phyloP scores from a whole-genome alignment of 202 grass and related monocot genomes.

The Zizania palustris region DNA sequence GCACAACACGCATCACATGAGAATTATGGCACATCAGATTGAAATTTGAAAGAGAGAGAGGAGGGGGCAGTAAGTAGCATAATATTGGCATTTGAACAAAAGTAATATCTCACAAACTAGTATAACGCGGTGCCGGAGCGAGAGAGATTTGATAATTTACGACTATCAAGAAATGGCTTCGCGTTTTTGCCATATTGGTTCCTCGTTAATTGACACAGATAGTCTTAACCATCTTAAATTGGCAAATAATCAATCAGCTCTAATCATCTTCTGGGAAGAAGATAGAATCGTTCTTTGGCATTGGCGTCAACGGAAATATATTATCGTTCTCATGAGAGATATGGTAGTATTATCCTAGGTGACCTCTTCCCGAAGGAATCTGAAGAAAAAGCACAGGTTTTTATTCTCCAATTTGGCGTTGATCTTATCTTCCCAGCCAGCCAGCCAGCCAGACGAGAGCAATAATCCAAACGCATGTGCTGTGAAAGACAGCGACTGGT shows the following conservation, averaged over 20 bases:
- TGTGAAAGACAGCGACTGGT: background rate
- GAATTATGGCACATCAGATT: background rate
- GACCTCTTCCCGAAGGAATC: conserved; percentile 26
- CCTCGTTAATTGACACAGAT: no score
- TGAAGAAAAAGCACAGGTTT: background rate
- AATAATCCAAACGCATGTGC: background rate
- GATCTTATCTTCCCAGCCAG: conserved; percentile 1
- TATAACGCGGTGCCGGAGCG: background rate
- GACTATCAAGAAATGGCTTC: no score
- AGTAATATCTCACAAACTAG: no score
- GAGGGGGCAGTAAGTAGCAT: background rate
- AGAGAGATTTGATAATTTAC: no score
- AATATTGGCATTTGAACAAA: background rate
- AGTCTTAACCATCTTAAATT: no score
- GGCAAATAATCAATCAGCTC: background rate
- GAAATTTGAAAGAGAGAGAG: background rate
- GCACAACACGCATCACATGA: background rate
- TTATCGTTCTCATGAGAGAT: background rate
- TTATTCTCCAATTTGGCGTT: background rate
- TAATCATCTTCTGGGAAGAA: background rate
- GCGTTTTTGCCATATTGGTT: no score
- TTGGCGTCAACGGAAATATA: conserved; percentile 19
- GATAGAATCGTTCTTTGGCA: conserved; percentile 23
- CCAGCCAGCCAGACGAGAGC: background rate
- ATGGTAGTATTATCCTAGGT: background rate